phyloP scores from a whole-genome alignment of 1,284 basidiomycete species.

The Melampsora larici-populina region DNA sequence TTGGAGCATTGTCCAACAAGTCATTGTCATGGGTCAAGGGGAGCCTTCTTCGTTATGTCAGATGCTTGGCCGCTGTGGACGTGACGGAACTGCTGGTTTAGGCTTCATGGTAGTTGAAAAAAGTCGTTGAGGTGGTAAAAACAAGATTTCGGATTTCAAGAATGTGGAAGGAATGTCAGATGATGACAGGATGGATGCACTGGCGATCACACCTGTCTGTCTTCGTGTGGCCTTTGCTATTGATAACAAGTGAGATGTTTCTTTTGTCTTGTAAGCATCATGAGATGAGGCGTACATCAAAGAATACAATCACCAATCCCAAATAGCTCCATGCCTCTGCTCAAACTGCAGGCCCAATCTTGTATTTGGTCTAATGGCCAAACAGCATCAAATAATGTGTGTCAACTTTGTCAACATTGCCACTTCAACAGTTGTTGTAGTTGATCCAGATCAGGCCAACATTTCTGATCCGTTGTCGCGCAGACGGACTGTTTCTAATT shows the following conservation, averaged over 20 bases:
- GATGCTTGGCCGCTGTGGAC: slow-evolving; percentile 2
- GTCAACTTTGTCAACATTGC: background rate
- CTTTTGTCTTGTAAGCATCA: background rate
- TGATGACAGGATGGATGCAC: slow-evolving; percentile 18
- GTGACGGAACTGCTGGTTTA: background rate
- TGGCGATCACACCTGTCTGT: slow-evolving; percentile 13
- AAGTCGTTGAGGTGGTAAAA: background rate
- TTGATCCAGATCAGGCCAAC: background rate
- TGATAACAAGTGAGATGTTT: too few species aligned
- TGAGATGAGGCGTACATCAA: background rate
- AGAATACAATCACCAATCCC: background rate
- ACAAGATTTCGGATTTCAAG: background rate
- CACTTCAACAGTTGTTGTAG: background rate
- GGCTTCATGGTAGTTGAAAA: background rate
- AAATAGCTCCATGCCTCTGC: slow-evolving; percentile 4
- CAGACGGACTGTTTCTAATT: background rate
- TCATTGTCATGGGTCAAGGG: background rate
- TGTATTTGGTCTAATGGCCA: background rate
- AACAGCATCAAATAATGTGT: background rate
- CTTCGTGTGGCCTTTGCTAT: background rate
- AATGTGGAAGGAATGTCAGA: background rate
- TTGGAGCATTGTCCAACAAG: background rate
- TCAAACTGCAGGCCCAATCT: slow-evolving; percentile 8
- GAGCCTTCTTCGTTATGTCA: background rate
- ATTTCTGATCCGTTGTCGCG: background rate